Conservation (phyloP, 345 rosid species). For the Camelina neglecta region DNA sequence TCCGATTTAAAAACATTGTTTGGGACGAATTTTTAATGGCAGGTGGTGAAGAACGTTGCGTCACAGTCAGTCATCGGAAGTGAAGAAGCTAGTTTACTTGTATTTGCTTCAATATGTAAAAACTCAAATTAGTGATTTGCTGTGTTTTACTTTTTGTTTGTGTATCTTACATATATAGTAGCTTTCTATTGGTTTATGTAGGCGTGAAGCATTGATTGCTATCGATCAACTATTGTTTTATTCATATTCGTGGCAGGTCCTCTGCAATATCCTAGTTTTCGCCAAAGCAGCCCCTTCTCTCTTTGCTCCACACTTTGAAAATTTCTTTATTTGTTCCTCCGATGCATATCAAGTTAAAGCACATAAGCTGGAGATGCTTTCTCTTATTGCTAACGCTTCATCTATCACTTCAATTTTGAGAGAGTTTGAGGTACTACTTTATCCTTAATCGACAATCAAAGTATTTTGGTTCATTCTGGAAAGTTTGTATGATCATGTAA, state of each 20-base stretch:
- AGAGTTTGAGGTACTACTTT: constrained; percentile 81
- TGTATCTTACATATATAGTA: constrained; percentile 8
- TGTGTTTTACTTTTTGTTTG: background rate
- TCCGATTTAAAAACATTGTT: background rate
- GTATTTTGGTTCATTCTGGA: constrained; percentile 10
- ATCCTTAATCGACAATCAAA: background rate
- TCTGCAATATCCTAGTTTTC: constrained; percentile 85
- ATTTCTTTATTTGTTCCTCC: constrained; percentile 74
- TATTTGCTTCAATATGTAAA: constrained; percentile 82
- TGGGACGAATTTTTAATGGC: constrained; percentile 28
- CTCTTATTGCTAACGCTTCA: constrained; percentile 70
- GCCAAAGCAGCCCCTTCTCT: constrained; percentile 82
- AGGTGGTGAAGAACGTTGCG: constrained; percentile 98
- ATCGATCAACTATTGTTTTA: constrained; percentile 67
- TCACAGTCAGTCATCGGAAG: constrained; percentile 80
- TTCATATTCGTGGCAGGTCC: constrained; percentile 63
- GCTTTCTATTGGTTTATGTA: constrained; percentile 36
- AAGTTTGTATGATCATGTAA: constrained; percentile 12
- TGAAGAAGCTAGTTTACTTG: constrained; percentile 95
- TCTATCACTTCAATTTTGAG: constrained; percentile 70
- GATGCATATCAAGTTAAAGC: constrained; percentile 84
- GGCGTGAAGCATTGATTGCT: constrained; percentile 89
- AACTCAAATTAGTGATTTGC: background rate
- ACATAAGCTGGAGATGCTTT: constrained; percentile 90
- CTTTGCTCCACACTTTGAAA: constrained; percentile 77